Conservation (phyloP, 202 grass and related monocot genomes). For the Cymbopogon flexuosus region DNA sequence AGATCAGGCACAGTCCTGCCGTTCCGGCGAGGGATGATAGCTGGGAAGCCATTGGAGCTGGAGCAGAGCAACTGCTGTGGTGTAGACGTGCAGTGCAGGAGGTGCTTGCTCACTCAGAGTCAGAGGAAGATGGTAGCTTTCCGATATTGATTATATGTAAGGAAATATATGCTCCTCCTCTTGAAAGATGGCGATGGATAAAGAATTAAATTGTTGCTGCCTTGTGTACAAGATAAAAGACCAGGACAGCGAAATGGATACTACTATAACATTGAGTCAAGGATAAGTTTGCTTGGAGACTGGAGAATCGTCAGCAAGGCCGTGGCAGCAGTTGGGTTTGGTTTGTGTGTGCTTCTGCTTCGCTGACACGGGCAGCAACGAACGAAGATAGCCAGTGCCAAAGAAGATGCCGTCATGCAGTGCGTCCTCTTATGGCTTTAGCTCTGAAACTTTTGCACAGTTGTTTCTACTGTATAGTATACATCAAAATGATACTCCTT, state of each 20-base stretch:
- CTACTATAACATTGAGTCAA: not conserved
- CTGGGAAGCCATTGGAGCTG: conserved; percentile 21
- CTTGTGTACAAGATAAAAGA: not conserved
- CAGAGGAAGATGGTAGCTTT: too few relatives aligned
- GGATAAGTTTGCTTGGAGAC: not conserved
- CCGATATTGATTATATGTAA: too few relatives aligned
- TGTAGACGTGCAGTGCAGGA: not conserved
- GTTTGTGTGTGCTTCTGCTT: too few relatives aligned
- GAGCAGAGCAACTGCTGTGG: not conserved
- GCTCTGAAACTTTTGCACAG: not conserved
- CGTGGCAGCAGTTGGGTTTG: not conserved
- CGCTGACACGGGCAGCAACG: too few relatives aligned
- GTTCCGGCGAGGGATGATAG: not conserved
- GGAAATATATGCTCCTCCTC: too few relatives aligned
- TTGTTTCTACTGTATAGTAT: not conserved
- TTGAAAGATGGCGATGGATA: not conserved
- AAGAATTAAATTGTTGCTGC: not conserved
- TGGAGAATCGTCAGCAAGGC: not conserved
- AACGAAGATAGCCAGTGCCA: not conserved
- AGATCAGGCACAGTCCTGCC: conserved; percentile 5
- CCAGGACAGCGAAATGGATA: not conserved
- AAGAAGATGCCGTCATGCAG: not conserved
- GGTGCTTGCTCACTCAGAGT: not conserved
- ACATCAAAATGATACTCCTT: too few relatives aligned
- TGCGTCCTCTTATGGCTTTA: not conserved